These are phyloP conservation scores for Amauroascus verrucosus DNA, from an alignment of 2,329 filamentous ascomycete species.

Conservation along the genomic window DNA sequence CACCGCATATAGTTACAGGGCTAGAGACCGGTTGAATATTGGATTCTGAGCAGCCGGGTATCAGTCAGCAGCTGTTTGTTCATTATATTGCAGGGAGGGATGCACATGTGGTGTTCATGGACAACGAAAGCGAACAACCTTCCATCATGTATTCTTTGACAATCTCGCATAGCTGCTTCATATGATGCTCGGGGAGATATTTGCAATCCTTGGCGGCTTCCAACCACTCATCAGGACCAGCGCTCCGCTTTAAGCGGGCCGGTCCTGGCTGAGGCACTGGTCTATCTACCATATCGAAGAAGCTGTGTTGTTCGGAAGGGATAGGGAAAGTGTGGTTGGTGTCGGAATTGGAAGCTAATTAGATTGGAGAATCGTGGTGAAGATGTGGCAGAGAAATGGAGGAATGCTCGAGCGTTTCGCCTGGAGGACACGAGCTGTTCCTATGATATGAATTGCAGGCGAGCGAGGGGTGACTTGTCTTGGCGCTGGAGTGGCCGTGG, in stretches of 20 bases:
- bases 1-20: slow-evolving; percentile 94
- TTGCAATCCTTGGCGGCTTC: slow-evolving; percentile 95
- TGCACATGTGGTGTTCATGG: not conserved
- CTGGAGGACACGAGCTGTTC: too few relatives aligned
- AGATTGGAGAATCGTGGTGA: not conserved
- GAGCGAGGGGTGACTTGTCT: not conserved
- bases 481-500: too few relatives aligned
- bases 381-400: not conserved
- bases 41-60: slow-evolving; percentile 53
- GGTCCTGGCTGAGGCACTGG: slow-evolving; percentile 82
- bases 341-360: not conserved
- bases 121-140: slow-evolving; percentile 44
- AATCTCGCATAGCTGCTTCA: slow-evolving; percentile 98
- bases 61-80: not conserved
- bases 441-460: too few relatives aligned
- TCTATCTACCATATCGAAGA: slow-evolving; percentile 32
- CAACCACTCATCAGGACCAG: slow-evolving; percentile 90
- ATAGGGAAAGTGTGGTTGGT: too few relatives aligned
- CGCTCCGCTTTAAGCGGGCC: slow-evolving; percentile 70
- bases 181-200: slow-evolving; percentile 87
- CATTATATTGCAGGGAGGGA: not conserved
- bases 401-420: not conserved
- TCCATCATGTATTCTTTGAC: slow-evolving; percentile 99
- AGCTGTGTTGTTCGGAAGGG: too few relatives aligned
- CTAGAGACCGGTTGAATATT: slow-evolving; percentile 98